Percentiles rank a stretch among this genome's conserved stretches.
These are phyloP conservation scores for Bodo saltans DNA, from an alignment of 78 protist genomes.

Conservation along the genomic window DNA sequence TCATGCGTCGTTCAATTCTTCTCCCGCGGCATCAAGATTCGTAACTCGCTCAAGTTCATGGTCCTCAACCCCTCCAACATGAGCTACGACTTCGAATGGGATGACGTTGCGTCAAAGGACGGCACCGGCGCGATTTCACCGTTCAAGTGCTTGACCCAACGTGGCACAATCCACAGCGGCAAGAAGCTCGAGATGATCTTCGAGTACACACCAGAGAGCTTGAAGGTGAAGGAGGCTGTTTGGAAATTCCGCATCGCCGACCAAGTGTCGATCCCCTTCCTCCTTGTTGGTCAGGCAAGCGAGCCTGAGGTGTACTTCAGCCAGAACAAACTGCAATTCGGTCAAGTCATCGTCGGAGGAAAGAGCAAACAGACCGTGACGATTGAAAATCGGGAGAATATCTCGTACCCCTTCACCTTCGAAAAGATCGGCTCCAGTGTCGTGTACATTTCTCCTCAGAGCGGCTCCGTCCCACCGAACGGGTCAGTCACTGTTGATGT, in stretches of 20 bases:
- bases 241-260: slow-evolving; percentile 63
- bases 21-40: slow-evolving; percentile 54
- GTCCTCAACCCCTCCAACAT: slow-evolving; percentile 68
- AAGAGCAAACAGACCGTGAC: slow-evolving; percentile 14
- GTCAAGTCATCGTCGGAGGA: slow-evolving; percentile 44
- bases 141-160: slow-evolving; percentile 37
- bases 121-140: not conserved
- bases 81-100: slow-evolving; percentile 62
- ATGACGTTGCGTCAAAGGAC: slow-evolving; percentile 10
- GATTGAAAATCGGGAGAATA: slow-evolving; percentile 51
- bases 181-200: slow-evolving; percentile 60
- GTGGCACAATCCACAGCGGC: slow-evolving; percentile 56
- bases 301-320: slow-evolving; percentile 68
- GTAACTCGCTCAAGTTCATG: slow-evolving; percentile 54
- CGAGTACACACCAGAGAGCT: slow-evolving; percentile 56
- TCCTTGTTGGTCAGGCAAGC: slow-evolving; percentile 57
- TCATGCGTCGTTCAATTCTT: slow-evolving; percentile 59
- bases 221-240: slow-evolving; percentile 44
- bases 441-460: slow-evolving; percentile 29
- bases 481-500: slow-evolving; percentile 20
- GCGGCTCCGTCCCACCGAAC: slow-evolving; percentile 54
- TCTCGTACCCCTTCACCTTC: slow-evolving; percentile 58
- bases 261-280: slow-evolving; percentile 44
- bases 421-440: slow-evolving; percentile 10
- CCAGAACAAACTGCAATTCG: slow-evolving; percentile 42